A percentile compares a stretch with the other conserved stretches of the same genome.
Evolutionary conservation across 441 rosid genomes (phyloP).

Genomic region (Aleurites moluccanus): DNA sequence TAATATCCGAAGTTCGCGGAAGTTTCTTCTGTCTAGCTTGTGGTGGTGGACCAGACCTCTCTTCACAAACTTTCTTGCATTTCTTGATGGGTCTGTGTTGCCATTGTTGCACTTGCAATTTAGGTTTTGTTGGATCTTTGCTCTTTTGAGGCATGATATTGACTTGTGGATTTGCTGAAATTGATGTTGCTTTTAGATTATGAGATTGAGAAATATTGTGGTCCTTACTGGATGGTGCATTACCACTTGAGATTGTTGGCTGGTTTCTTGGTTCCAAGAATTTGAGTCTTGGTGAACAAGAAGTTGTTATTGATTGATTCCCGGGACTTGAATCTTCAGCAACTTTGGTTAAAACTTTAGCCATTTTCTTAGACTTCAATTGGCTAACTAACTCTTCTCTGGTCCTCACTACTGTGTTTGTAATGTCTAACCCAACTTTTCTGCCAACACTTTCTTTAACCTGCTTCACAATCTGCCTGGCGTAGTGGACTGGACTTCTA

Average conservation of each 20-base stretch:
- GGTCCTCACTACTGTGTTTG: constrained; percentile 51
- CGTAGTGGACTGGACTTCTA: constrained; percentile 53
- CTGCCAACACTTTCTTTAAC: constrained; percentile 63
- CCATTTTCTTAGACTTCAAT: constrained; percentile 41
- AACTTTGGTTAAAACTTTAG: constrained; percentile 14
- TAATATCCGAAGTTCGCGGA: constrained; percentile 36
- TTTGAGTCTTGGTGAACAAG: constrained; percentile 55
- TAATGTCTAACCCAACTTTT: constrained; percentile 66
- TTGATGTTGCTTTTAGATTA: constrained; percentile 10
- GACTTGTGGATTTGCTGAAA: constrained; percentile 17
- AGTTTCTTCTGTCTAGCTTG: constrained; percentile 32
- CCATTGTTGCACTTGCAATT: constrained; percentile 18
- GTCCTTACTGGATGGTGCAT: constrained; percentile 26
- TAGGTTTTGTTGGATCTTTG: constrained; percentile 27
- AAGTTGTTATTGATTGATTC: constrained; percentile 37
- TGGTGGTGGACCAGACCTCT: constrained; percentile 33
- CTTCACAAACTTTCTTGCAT: constrained; percentile 40
- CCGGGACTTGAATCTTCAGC: constrained; percentile 36
- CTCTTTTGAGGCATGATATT: constrained; percentile 18
- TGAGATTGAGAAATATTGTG: constrained; percentile 20
- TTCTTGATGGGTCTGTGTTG: constrained; percentile 34
- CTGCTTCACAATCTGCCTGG: constrained; percentile 67
- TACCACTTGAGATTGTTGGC: constrained; percentile 13
- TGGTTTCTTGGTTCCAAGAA: constrained; percentile 46
- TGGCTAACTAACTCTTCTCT: constrained; percentile 39